Base-by-base conservation (phyloP, 345 rosid species). In the Aurinia saxatilis region DNA sequence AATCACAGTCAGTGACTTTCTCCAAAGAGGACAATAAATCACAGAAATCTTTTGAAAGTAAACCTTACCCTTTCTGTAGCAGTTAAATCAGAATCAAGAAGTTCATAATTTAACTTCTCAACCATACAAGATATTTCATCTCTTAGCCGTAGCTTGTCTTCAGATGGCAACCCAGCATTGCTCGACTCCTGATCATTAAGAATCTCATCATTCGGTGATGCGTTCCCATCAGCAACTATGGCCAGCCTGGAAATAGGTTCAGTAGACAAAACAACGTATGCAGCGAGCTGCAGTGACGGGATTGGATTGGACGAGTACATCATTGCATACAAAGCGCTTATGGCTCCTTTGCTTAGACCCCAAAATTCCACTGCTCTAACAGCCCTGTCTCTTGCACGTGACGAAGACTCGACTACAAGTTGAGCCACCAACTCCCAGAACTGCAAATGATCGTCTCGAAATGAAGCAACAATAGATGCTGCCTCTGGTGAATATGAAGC, bases 351-450 rank as follows among this genome's bases (percentile, higher is more conserved):
- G 74, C 85, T 77, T 50, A 92, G 79, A 9, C 95, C 95, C 98
- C 98, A 87, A 65, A 85, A 84, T 65, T 89, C 93, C 67, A 87
- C 78, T 21, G 95, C 88, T 75, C 75, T 89, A 57, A 85, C 84
- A 25, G 98, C 97, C 82, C 84, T 80, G 48, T 83, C 96, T 74
- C 87, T 87, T 31, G 79, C 78, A 57, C 73, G 73, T 27, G 74
- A 63, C 40, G 96, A 77, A 63, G 98, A 83, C 49, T 75, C 74
- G 3, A 84, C 68, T 60, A 79, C 85, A 58, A 78, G 78, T 47
- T 74, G 68, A 47, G 95, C 96, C 59, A 92, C 90, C 70, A 77
- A 68, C 64, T 89, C 84, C 98, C 98, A 89, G 78, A 89, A 85
- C 40, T 66, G 80, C 46, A 66, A 59, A 77, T 77, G 74, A 64